Evolutionary conservation across 108 stramenopile genomes (phyloP).

Genomic region (Cyclostephanos invisitatus): DNA sequence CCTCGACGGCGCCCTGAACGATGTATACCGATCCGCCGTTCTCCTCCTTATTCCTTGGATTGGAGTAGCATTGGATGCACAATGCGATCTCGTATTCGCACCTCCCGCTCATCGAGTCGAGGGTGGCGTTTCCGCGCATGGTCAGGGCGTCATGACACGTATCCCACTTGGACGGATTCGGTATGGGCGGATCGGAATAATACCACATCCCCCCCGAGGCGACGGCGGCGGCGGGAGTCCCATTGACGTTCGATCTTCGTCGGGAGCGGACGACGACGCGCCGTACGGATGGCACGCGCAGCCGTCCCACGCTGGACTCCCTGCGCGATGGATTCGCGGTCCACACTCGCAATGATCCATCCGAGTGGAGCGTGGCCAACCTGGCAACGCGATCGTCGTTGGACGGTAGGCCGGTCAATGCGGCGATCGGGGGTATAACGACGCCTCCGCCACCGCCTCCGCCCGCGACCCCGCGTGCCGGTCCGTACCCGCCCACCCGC

Average conservation of each 20-base stretch:
- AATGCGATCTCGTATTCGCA: constrained; percentile 30
- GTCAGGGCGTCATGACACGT: constrained; percentile 11
- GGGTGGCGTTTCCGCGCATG: constrained; percentile 4
- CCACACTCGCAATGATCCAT: constrained; percentile 50
- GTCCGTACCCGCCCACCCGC: not conserved
- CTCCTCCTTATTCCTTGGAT: not conserved
- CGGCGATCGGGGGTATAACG: constrained; percentile 20
- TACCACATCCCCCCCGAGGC: not conserved
- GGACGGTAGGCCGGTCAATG: constrained; percentile 14
- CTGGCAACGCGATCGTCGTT: constrained; percentile 8
- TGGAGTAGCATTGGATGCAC: constrained; percentile 20
- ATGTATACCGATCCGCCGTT: constrained; percentile 9
- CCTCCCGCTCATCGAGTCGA: not conserved
- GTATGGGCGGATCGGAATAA: constrained; percentile 27
- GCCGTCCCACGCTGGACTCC: not conserved
- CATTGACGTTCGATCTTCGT: not conserved
- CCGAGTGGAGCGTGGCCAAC: constrained; percentile 47
- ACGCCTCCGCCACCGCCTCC: not conserved
- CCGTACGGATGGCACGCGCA: constrained; percentile 37
- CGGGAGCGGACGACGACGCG: not conserved
- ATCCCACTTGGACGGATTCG: constrained; percentile 14
- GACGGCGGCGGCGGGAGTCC: not conserved
- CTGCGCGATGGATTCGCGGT: constrained; percentile 14
- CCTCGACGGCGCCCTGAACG: constrained; percentile 5
- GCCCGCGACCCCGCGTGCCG: not conserved